Conservation (phyloP, 148 eudicot species). For the Euryodendron excelsum region DNA sequence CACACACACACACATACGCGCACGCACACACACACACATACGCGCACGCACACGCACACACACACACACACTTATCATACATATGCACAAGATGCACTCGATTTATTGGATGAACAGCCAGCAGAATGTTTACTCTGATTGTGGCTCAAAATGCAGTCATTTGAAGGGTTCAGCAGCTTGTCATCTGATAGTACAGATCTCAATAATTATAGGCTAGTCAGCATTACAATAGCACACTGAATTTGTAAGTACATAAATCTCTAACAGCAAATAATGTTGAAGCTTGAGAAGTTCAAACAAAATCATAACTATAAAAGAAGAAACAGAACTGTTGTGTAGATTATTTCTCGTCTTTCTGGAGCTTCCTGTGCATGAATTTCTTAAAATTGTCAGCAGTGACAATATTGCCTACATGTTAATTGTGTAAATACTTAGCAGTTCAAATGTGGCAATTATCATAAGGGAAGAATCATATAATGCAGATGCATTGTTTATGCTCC, state of each 20-base stretch:
- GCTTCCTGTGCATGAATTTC: background rate
- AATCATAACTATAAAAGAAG: background rate
- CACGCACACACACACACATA: no score
- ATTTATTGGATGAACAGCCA: background rate
- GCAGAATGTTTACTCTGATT: background rate
- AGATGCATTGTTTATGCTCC: background rate
- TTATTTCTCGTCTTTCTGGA: background rate
- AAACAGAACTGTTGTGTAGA: background rate
- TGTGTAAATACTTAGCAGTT: background rate
- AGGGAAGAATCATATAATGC: background rate
- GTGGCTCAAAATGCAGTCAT: background rate
- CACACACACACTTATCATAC: no score
- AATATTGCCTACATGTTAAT: background rate
- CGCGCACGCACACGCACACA: no score
- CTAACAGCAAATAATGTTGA: background rate
- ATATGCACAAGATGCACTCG: background rate
- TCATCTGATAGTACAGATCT: background rate
- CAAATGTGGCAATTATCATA: background rate
- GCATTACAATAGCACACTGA: background rate
- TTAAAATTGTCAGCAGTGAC: no score
- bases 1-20: no score
- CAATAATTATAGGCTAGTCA: constrained; percentile 7
- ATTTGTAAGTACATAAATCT: background rate
- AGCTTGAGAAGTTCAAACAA: background rate
- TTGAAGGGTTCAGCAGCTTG: background rate